Conservation (phyloP, 495 filamentous ascomycete genomes). For the Aspergillus coremiiformis region DNA sequence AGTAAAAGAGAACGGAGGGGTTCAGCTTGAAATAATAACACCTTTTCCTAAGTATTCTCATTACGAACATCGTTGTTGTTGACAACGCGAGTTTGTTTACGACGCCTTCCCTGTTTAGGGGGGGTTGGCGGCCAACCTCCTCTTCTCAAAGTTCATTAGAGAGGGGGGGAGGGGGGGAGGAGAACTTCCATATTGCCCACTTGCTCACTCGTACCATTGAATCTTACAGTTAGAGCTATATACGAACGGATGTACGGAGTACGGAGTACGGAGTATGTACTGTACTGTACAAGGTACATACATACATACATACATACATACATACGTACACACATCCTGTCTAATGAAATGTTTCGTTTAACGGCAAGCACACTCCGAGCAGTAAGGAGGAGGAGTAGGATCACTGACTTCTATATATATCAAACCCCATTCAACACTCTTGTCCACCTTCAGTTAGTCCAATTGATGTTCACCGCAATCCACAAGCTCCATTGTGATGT, state of each 20-base stretch:
- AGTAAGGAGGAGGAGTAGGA: background rate
- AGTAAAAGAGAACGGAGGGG: constrained; percentile 11
- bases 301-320: background rate
- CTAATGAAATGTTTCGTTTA: background rate
- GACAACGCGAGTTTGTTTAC: constrained; percentile 25
- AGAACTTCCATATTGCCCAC: too few relatives aligned
- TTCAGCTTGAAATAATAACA: constrained; percentile 4
- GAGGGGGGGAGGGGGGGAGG: too few relatives aligned
- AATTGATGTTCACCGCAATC: constrained; percentile 3
- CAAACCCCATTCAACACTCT: background rate
- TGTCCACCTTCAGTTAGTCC: background rate
- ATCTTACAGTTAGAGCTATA: background rate
- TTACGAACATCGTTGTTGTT: constrained; percentile 10
- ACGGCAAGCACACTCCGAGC: background rate
- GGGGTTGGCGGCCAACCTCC: constrained; percentile 1
- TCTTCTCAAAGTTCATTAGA: background rate
- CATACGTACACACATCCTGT: background rate
- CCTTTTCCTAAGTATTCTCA: background rate
- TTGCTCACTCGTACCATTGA: too few relatives aligned
- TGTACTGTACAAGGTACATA: background rate
- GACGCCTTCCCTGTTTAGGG: constrained; percentile 22
- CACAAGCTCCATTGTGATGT: background rate
- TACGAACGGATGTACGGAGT: too few relatives aligned
- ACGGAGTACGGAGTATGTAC: too few relatives aligned
- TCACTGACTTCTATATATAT: background rate